These are phyloP conservation scores for Punctularia strigosozonata DNA, from an alignment of 768 basidiomycete genomes.

Conservation along the genomic window DNA sequence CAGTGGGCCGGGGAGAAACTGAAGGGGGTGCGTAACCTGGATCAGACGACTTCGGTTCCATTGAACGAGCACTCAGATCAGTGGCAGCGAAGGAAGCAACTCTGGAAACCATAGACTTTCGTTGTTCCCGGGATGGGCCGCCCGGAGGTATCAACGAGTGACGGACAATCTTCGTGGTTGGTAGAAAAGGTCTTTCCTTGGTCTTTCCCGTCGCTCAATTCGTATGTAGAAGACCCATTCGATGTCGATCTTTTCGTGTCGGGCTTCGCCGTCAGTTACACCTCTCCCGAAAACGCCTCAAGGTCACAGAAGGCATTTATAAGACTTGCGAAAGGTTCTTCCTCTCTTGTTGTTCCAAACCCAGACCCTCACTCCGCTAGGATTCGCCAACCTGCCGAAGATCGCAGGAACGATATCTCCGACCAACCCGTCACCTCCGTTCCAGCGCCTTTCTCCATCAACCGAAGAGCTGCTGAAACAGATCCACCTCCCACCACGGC, in stretches of 20 bases:
- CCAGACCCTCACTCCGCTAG: constrained; percentile 22
- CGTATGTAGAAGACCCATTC: constrained; percentile 35
- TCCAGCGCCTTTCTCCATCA: constrained; percentile 17
- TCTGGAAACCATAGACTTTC: constrained; percentile 32
- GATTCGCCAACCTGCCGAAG: constrained; percentile 66
- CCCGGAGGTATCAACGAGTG: constrained; percentile 29
- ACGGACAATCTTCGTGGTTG: constrained; percentile 1
- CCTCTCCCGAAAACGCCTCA: constrained; percentile 46
- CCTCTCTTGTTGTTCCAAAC: neutral
- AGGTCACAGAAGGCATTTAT: constrained; percentile 72
- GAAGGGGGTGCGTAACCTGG: constrained; percentile 20
- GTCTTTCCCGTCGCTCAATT: neutral
- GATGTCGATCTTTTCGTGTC: constrained; percentile 66
- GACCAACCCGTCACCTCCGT: constrained; percentile 14
- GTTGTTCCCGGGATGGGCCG: constrained; percentile 79
- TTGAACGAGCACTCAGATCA: constrained; percentile 9
- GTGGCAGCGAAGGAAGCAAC: constrained; percentile 11
- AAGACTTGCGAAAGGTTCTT: constrained; percentile 61
- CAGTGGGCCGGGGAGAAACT: constrained; percentile 58
- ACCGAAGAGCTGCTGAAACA: constrained; percentile 38
- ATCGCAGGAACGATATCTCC: constrained; percentile 20
- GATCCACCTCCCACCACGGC: constrained; percentile 41
- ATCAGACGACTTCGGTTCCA: constrained; percentile 6
- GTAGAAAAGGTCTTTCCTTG: neutral
- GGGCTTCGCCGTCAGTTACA: constrained; percentile 58